A percentile compares a stretch with the other conserved stretches of the same genome.
phyloP scores from a whole-genome alignment of 1,284 basidiomycete species.

The Caloboletus inedulis region DNA sequence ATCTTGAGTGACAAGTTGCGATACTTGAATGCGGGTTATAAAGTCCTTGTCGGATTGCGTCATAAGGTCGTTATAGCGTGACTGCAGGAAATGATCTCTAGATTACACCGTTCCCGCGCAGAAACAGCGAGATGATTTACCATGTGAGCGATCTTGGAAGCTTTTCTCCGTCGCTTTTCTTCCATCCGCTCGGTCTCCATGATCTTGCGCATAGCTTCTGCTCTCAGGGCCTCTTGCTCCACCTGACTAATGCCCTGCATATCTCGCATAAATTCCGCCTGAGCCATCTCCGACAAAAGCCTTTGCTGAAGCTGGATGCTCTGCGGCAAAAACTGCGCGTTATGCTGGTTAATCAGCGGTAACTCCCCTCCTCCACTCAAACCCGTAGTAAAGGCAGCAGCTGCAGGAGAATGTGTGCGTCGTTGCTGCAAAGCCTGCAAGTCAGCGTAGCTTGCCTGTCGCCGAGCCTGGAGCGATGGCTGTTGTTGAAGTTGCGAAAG shows the following conservation, averaged over 20 bases:
- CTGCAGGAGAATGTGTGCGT: constrained; percentile 51
- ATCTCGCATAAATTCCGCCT: constrained; percentile 61
- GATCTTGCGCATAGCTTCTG: constrained; percentile 83
- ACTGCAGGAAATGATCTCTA: constrained; percentile 43
- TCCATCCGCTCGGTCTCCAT: constrained; percentile 85
- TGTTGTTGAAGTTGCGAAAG: constrained; percentile 48
- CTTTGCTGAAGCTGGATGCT: constrained; percentile 70
- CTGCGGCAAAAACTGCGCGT: constrained; percentile 50
- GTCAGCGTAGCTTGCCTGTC: constrained; percentile 36
- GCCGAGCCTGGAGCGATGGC: constrained; percentile 40
- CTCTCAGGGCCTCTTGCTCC: constrained; percentile 66
- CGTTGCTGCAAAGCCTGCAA: constrained; percentile 32
- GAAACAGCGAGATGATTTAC: constrained; percentile 36
- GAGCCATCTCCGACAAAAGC: constrained; percentile 66
- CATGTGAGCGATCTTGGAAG: constrained; percentile 85
- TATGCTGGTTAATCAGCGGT: constrained; percentile 44
- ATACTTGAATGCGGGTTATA: constrained; percentile 98
- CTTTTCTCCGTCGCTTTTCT: constrained; percentile 74
- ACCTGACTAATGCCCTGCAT: constrained; percentile 55
- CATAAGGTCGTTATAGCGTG: constrained; percentile 98
- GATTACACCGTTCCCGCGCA: not conserved
- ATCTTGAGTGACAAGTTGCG: constrained; percentile 93
- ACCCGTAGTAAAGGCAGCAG: constrained; percentile 30
- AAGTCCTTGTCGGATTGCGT: constrained; percentile 99
- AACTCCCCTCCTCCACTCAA: constrained; percentile 19